Conservation (phyloP, 805 yeast genomes). For the Starmerella sirachaensis region DNA sequence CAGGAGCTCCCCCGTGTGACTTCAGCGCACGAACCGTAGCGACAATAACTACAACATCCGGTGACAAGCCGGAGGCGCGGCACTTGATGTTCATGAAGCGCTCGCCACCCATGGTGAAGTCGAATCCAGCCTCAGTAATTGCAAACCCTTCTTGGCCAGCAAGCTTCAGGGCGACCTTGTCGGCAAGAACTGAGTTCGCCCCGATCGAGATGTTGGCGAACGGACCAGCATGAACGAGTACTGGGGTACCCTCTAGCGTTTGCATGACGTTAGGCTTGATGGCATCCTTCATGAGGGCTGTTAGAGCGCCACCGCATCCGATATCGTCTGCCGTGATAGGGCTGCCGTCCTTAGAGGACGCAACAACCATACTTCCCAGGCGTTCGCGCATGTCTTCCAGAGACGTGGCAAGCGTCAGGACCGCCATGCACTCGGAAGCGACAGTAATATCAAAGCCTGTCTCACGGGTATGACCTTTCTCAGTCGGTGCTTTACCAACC, state of each 20-base stretch:
- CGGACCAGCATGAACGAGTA: conserved; percentile 95
- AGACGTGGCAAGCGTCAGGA: conserved; percentile 69
- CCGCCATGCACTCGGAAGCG: conserved; percentile 94
- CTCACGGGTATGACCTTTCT: conserved; percentile 71
- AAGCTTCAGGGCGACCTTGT: conserved; percentile 79
- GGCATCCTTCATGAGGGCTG: conserved; percentile 91
- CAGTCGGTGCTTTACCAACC: conserved; percentile 85
- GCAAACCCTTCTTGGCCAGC: conserved; percentile 80
- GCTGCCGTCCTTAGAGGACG: conserved; percentile 56
- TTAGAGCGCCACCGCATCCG: conserved; percentile 90
- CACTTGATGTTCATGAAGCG: conserved; percentile 92
- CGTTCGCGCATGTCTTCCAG: conserved; percentile 76
- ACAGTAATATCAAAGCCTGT: conserved; percentile 95
- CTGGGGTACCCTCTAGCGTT: conserved; percentile 95
- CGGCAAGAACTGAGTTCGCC: conserved; percentile 89
- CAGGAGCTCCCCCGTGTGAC: conserved; percentile 95
- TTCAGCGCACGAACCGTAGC: conserved; percentile 96
- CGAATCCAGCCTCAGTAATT: conserved; percentile 96
- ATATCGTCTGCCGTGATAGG: conserved; percentile 91
- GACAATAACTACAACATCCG: conserved; percentile 85
- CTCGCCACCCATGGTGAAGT: conserved; percentile 99
- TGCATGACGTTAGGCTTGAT: conserved; percentile 96
- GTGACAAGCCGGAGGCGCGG: conserved; percentile 75
- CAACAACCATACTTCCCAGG: conserved; percentile 82
- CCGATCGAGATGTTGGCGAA: conserved; percentile 96